Base-by-base conservation (phyloP, 345 rosid genomes). In the Turritis glabra region DNA sequence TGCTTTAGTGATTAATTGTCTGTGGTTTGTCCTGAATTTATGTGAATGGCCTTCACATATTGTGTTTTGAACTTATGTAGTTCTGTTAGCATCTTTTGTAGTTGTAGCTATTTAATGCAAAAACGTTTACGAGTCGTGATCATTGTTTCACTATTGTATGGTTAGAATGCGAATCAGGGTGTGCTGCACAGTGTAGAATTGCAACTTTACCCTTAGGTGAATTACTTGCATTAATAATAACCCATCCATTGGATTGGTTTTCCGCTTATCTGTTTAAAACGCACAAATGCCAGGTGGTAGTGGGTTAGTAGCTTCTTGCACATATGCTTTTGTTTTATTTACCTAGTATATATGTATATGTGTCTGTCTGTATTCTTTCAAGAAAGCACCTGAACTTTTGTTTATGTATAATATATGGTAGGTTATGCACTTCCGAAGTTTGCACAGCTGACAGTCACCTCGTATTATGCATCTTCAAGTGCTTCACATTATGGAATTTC, bases 391-490 rank as follows among this genome's bases (percentile, higher is more conserved):
- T 77, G 59, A 72, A 26, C 23, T 7, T 54, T 23, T 64, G 68
- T 41, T 69, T 30, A 0, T 29, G 14, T 60, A 14, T 25, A 47
- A 40, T 56, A 72, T 55, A 68, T 67, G 82, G 71, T 69, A 94
- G 98, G 90, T 57, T 88, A 87, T 77, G 92, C 86, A 23, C 89
- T 94, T 71, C 98, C 96, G 11, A 78, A 82, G 87, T 94, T 91
- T 81, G 73, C 93, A 71, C 96, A 90, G 69, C 88, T 92, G 78
- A 82, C 88, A 4, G 96, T 89, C 64, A 89, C 96, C 19, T 91
- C 99, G 15, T 92, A 90, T 77, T 95, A 90, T 55, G 88, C 97
- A 72, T 84, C 99, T 68, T 89, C 97, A 54, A 95, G 99, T 80
- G 97, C 89, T 29, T 88, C 99, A 52, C 96, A 92, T 82, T 86